Conservation (phyloP, 2,329 filamentous ascomycete genomes). For the Stachybotrys chlorohalonatus region DNA sequence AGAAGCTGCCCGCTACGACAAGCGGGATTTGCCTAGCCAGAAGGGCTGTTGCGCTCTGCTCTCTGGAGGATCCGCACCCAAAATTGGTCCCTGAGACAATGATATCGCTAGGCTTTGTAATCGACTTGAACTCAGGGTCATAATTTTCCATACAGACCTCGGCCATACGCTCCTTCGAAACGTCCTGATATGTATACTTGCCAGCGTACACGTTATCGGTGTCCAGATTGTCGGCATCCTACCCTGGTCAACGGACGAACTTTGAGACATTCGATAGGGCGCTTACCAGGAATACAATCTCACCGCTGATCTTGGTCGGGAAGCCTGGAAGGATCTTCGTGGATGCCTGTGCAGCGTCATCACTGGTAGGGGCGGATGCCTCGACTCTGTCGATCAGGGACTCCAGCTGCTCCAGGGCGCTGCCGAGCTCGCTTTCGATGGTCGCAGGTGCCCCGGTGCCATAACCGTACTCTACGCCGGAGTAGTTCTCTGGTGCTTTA, state of each 20-base stretch:
- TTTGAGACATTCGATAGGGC: constrained; percentile 6
- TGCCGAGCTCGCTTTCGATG: constrained; percentile 58
- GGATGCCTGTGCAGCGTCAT: constrained; percentile 18
- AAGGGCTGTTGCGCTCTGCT: constrained; percentile 80
- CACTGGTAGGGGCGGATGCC: constrained; percentile 24
- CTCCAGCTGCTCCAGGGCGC: constrained; percentile 61
- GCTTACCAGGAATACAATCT: constrained; percentile 60
- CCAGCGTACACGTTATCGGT: constrained; percentile 91
- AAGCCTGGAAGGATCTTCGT: constrained; percentile 80
- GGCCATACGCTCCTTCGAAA: constrained; percentile 72
- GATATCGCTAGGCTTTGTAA: constrained; percentile 64
- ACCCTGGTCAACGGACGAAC: constrained; percentile 16
- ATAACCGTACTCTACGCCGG: constrained; percentile 6
- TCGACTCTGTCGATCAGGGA: constrained; percentile 46
- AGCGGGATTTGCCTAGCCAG: constrained; percentile 73
- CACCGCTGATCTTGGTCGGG: constrained; percentile 70
- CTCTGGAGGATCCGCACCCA: constrained; percentile 70
- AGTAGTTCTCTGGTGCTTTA: constrained; percentile 49
- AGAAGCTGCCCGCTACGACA: constrained; percentile 72
- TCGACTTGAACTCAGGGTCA: constrained; percentile 58
- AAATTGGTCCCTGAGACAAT: constrained; percentile 85
- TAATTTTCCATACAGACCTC: constrained; percentile 93
- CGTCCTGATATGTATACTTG: constrained; percentile 83
- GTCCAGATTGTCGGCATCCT: constrained; percentile 73
- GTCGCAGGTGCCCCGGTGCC: constrained; percentile 6